Percentiles rank a stretch among this genome's conserved stretches.
Conservation (phyloP, 2,329 filamentous ascomycete species). For the Nannizziopsis barbatae region DNA sequence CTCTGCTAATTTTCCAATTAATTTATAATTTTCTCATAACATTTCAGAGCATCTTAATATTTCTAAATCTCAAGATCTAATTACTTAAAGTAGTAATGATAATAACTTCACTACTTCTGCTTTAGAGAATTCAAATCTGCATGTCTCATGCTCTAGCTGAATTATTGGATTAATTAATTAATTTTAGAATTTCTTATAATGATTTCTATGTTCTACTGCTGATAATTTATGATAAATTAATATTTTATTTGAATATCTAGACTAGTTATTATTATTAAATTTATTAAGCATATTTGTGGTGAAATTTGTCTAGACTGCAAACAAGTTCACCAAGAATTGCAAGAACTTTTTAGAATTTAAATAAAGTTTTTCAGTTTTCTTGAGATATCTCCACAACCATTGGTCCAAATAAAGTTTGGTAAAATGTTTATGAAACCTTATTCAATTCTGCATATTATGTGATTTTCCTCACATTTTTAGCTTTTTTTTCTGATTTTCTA, state of each 20-base stretch:
- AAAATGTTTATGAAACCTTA: too few relatives aligned
- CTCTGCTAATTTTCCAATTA: background rate
- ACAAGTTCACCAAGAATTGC: too few relatives aligned
- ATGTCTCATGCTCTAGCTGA: background rate
- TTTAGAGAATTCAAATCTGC: background rate
- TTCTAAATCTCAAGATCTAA: background rate
- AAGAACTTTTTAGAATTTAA: too few relatives aligned
- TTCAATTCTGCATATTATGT: too few relatives aligned
- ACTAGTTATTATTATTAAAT: background rate
- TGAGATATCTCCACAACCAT: too few relatives aligned
- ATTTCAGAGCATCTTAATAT: background rate
- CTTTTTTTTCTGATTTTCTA: too few relatives aligned
- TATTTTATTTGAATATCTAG: constrained; percentile 3
- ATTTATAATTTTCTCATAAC: background rate
- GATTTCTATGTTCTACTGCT: constrained; percentile 5
- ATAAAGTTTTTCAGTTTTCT: too few relatives aligned
- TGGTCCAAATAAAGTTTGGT: too few relatives aligned
- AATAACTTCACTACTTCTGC: background rate
- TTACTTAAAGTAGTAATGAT: too few relatives aligned
- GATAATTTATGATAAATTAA: background rate
- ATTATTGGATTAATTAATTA: background rate
- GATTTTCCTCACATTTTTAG: too few relatives aligned
- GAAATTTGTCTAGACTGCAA: too few relatives aligned
- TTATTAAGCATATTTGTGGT: too few relatives aligned
- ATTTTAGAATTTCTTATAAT: background rate